Conservation (phyloP, 257 asterid genomes). For the Salvia rosmarinus region DNA sequence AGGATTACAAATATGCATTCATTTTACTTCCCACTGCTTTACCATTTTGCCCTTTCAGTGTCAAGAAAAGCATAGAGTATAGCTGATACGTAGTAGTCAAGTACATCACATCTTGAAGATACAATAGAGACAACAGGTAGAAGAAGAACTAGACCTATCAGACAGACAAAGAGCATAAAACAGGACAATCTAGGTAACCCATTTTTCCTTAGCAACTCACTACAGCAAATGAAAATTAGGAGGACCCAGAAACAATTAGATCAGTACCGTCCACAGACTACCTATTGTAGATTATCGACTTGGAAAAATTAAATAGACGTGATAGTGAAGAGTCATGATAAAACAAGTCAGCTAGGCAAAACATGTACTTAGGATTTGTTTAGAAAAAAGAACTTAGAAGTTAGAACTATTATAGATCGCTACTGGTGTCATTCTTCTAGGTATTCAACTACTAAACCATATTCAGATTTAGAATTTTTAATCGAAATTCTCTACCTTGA, state of each 20-base stretch:
- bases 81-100: too few relatives aligned
- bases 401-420: not conserved
- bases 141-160: slow-evolving; percentile 5
- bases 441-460: not conserved
- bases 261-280: not conserved
- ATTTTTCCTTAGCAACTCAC: slow-evolving; percentile 19
- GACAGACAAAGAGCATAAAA: not conserved
- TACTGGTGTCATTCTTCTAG: not conserved
- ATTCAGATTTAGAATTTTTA: not conserved
- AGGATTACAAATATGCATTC: not conserved
- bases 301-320: not conserved
- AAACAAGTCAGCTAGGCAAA: not conserved
- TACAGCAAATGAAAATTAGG: slow-evolving; percentile 11
- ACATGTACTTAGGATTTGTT: not conserved
- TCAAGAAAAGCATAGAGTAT: not conserved
- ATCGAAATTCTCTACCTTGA: not conserved
- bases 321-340: not conserved
- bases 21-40: not conserved
- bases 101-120: too few relatives aligned
- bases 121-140: too few relatives aligned
- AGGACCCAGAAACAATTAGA: not conserved
- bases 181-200: slow-evolving; percentile 2
- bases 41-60: not conserved
- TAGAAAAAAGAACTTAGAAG: not conserved
- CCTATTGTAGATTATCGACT: not conserved